A percentile compares a stretch with the other conserved stretches of the same genome.
Evolutionary conservation across 1,139 yeast species (phyloP).

Genomic region (Nakaseomyces glabratus): DNA sequence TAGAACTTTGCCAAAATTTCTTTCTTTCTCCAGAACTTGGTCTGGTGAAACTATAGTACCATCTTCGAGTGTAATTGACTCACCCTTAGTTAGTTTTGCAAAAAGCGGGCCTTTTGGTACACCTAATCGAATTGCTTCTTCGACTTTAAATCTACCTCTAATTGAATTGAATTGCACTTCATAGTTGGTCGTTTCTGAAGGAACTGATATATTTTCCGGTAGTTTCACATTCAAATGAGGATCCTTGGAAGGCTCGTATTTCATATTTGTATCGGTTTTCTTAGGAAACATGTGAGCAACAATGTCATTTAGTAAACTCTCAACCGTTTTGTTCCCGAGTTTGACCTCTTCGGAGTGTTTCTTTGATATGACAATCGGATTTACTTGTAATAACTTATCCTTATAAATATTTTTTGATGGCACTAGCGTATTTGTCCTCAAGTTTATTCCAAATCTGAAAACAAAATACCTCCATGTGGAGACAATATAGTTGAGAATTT

Average conservation of each 20-base stretch:
- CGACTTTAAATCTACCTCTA: conserved; percentile 68
- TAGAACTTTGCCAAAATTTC: conserved; percentile 50
- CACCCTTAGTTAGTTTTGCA: conserved; percentile 52
- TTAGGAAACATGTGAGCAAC: conserved; percentile 40
- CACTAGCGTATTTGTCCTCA: conserved; percentile 39
- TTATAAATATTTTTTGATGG: conserved; percentile 31
- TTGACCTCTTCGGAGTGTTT: neutral
- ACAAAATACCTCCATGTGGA: conserved; percentile 85
- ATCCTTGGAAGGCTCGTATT: conserved; percentile 30
- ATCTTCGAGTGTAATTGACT: conserved; percentile 45
- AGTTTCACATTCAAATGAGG: conserved; percentile 32
- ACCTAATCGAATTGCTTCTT: conserved; percentile 59
- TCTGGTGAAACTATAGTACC: conserved; percentile 57
- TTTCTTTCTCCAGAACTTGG: conserved; percentile 62
- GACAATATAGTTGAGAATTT: conserved; percentile 43
- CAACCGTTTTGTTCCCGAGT: conserved; percentile 10
- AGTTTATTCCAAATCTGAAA: conserved; percentile 65
- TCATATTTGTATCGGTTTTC: conserved; percentile 21
- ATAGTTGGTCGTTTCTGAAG: conserved; percentile 41
- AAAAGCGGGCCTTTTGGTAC: conserved; percentile 57
- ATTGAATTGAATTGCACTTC: conserved; percentile 55
- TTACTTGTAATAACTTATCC: conserved; percentile 46
- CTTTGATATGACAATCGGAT: conserved; percentile 37
- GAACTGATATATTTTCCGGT: conserved; percentile 21
- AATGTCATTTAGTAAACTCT: conserved; percentile 19